Evolutionary conservation across 1,284 basidiomycete genomes (phyloP).

Genomic region (Cystobasidium sp.): DNA sequence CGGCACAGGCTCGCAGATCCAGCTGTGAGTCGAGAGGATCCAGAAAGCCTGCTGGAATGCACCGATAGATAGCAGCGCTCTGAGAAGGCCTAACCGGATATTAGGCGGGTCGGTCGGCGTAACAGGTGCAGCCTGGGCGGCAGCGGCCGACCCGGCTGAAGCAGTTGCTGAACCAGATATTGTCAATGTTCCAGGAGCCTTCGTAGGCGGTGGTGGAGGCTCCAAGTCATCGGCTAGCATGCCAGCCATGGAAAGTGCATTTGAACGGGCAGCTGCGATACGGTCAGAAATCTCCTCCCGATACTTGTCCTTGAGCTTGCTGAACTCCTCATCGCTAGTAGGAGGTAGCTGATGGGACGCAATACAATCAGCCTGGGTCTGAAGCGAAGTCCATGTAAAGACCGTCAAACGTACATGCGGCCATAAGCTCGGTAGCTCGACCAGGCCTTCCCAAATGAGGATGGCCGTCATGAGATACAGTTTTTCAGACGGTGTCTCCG

Average conservation of each 20-base stretch:
- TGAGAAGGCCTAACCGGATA: conserved; percentile 79
- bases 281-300: conserved; percentile 66
- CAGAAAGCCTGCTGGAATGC: conserved; percentile 75
- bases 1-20: conserved; percentile 79
- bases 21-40: conserved; percentile 80
- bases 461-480: conserved; percentile 83
- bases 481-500: conserved; percentile 65
- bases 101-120: conserved; percentile 60
- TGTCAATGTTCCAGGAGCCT: not conserved
- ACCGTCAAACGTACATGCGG: conserved; percentile 68
- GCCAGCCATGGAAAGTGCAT: conserved; percentile 81
- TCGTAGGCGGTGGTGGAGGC: conserved; percentile 5
- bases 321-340: conserved; percentile 71
- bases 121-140: conserved; percentile 34
- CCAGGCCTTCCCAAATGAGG: conserved; percentile 83
- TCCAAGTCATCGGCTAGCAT: conserved; percentile 72
- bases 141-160: conserved; percentile 43
- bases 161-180: conserved; percentile 25
- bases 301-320: conserved; percentile 70
- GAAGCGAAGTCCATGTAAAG: not conserved
- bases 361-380: not conserved
- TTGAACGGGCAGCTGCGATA: conserved; percentile 68
- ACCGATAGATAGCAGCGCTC: conserved; percentile 83
- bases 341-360: conserved; percentile 67
- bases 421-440: conserved; percentile 82